Conservation (phyloP, 805 yeast species). For the Priceomyces carsonii region DNA sequence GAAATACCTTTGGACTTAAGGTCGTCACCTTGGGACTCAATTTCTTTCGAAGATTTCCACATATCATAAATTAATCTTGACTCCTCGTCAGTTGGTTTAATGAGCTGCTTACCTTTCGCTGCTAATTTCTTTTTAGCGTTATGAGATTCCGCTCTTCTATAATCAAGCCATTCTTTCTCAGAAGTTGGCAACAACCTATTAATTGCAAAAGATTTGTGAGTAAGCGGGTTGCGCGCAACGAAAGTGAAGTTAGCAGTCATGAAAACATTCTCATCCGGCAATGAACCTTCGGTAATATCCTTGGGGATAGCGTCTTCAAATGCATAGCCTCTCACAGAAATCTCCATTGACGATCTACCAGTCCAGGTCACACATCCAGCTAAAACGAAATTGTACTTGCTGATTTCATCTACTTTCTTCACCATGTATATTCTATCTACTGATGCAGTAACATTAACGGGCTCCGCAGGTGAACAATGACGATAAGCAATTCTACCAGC, state of each 20-base stretch:
- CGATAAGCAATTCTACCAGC: constrained; percentile 93
- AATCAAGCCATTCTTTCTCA: constrained; percentile 79
- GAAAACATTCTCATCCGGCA: constrained; percentile 69
- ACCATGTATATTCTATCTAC: constrained; percentile 90
- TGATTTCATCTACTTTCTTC: constrained; percentile 77
- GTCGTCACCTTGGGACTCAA: constrained; percentile 32
- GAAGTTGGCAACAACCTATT: constrained; percentile 75
- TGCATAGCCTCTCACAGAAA: constrained; percentile 84
- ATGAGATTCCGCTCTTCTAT: constrained; percentile 84
- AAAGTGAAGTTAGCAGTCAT: constrained; percentile 90
- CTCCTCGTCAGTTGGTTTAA: constrained; percentile 69
- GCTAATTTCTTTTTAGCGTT: constrained; percentile 82
- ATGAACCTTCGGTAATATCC: constrained; percentile 53
- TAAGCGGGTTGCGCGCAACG: constrained; percentile 91
- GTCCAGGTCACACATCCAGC: constrained; percentile 96
- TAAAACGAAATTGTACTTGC: constrained; percentile 71
- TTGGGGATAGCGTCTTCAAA: constrained; percentile 56
- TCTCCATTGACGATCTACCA: constrained; percentile 94
- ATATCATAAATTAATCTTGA: constrained; percentile 72
- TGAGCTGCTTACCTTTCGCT: constrained; percentile 62
- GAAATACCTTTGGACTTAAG: constrained; percentile 50
- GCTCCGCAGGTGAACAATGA: constrained; percentile 94
- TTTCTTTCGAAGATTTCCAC: constrained; percentile 51
- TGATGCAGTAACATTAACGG: constrained; percentile 93
- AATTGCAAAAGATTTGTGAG: constrained; percentile 87